Conservation (phyloP, 148 eudicot species). For the Beta vulgaris region DNA sequence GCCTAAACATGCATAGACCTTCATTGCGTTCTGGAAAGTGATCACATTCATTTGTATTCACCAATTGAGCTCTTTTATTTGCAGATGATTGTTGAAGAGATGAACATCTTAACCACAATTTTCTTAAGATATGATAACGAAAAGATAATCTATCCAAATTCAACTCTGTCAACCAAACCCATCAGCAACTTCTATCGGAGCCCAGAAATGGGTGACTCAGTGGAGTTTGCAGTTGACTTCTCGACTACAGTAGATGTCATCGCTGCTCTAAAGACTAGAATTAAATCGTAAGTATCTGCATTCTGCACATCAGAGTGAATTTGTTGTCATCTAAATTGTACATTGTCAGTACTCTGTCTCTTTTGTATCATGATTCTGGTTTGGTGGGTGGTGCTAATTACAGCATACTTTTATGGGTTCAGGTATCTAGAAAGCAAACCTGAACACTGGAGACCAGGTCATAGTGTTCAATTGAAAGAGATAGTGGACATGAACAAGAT, state of each 20-base stretch:
- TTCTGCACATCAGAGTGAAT: not conserved
- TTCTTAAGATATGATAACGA: constrained; percentile 73
- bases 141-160: constrained; percentile 74
- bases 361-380: not conserved
- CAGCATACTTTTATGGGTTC: constrained; percentile 9
- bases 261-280: constrained; percentile 54
- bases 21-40: not conserved
- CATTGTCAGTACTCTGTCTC: not conserved
- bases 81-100: constrained; percentile 90
- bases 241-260: constrained; percentile 65
- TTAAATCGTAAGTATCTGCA: constrained; percentile 42
- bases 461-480: constrained; percentile 62
- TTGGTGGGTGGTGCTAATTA: not conserved
- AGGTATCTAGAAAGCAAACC: constrained; percentile 87
- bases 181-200: constrained; percentile 81
- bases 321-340: not conserved
- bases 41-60: not conserved
- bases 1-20: not conserved
- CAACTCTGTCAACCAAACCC: constrained; percentile 67
- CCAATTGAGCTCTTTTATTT: not conserved
- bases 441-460: constrained; percentile 64
- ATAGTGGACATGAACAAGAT: constrained; percentile 70
- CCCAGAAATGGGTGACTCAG: constrained; percentile 76
- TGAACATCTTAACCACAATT: constrained; percentile 87
- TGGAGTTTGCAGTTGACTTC: constrained; percentile 69